Evolutionary conservation across 2,329 filamentous ascomycete genomes (phyloP).

Genomic region (Trichoderma lentiforme): DNA sequence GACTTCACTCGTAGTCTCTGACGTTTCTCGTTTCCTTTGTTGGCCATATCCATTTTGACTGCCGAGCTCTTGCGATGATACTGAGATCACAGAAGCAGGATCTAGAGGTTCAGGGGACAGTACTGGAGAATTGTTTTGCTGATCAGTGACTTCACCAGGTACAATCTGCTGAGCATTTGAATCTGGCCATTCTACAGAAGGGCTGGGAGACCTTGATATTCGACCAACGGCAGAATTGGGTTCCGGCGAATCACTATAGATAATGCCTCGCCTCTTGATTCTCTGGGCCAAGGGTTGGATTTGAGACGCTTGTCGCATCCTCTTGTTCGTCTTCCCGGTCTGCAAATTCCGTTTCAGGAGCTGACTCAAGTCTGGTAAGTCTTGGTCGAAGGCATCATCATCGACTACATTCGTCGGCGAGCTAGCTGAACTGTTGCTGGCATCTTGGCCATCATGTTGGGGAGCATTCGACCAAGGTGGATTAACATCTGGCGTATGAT

Average conservation of each 20-base stretch:
- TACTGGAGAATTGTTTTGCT: neutral
- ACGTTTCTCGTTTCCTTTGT: conserved; percentile 12
- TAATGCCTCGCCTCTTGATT: conserved; percentile 29
- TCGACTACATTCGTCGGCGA: conserved; percentile 36
- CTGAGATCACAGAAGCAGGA: conserved; percentile 16
- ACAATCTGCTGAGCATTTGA: neutral
- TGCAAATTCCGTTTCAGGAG: conserved; percentile 27
- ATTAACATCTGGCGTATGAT: conserved; percentile 24
- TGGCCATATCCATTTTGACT: conserved; percentile 6
- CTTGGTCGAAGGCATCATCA: conserved; percentile 37
- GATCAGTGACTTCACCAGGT: neutral
- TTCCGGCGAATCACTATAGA: conserved; percentile 34
- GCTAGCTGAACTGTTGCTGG: conserved; percentile 35
- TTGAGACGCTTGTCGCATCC: conserved; percentile 27
- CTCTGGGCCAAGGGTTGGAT: conserved; percentile 30
- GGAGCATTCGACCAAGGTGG: conserved; percentile 29
- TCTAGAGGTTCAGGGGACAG: neutral
- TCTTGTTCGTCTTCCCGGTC: conserved; percentile 15
- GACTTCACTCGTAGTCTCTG: conserved; percentile 26
- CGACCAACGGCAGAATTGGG: neutral
- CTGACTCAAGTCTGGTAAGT: conserved; percentile 39
- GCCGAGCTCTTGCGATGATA: conserved; percentile 27
- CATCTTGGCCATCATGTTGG: conserved; percentile 29
- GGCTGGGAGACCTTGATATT: neutral
- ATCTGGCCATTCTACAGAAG: neutral